phyloP scores from a whole-genome alignment of 805 yeast species.

The Candida ipomoeae region DNA sequence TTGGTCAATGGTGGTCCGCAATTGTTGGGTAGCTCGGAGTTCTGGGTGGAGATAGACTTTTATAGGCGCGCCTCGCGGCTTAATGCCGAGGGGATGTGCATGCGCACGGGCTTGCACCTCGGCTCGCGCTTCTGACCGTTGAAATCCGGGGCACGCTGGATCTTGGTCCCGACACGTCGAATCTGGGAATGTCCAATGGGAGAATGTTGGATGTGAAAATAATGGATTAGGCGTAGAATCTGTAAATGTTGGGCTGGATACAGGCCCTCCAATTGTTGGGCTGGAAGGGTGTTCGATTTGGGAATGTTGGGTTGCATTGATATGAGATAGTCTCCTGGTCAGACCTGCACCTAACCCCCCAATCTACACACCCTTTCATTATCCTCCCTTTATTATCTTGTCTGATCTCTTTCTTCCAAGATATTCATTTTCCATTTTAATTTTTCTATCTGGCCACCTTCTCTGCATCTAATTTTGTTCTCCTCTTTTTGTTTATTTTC shows the following conservation, averaged over 20 bases:
- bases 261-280: neutral
- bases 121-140: neutral
- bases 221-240: no score
- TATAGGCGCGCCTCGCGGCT: neutral
- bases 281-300: neutral
- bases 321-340: no score
- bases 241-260: neutral
- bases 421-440: no score
- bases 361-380: no score
- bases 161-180: no score
- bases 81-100: neutral
- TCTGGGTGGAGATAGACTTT: neutral
- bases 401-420: no score
- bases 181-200: no score
- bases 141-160: no score
- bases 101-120: neutral
- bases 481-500: neutral
- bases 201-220: no score
- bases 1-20: no score
- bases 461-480: neutral
- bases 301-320: neutral
- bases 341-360: no score
- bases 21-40: neutral
- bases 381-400: no score
- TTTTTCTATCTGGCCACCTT: neutral